These are phyloP conservation scores for Dendrobium huoshanense DNA, from an alignment of 106 monocot species.

Conservation along the genomic window DNA sequence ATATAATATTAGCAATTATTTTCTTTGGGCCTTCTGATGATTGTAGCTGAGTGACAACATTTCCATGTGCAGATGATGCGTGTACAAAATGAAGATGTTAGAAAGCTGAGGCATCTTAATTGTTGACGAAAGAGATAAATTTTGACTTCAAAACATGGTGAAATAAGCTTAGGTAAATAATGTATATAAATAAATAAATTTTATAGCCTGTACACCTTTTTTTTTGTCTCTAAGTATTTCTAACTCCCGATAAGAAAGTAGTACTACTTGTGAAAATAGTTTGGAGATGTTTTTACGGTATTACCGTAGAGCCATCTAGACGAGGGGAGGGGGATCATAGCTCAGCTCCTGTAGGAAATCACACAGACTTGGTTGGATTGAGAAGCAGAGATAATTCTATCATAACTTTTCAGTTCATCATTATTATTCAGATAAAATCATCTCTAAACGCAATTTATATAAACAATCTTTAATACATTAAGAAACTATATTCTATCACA, in stretches of 20 bases:
- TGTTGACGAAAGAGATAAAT: neutral
- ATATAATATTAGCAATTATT: neutral
- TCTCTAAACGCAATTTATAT: too few relatives aligned
- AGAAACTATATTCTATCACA: too few relatives aligned
- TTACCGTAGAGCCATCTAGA: neutral
- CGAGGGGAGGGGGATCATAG: too few relatives aligned
- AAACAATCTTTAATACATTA: too few relatives aligned
- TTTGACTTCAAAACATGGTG: neutral
- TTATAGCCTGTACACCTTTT: neutral
- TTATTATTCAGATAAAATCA: too few relatives aligned
- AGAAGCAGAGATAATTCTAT: too few relatives aligned
- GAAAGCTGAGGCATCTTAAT: neutral
- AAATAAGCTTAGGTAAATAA: neutral
- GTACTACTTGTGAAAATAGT: neutral
- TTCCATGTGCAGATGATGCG: neutral
- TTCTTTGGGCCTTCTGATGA: neutral
- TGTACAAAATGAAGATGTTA: neutral
- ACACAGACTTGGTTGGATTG: too few relatives aligned
- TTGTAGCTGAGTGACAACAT: neutral
- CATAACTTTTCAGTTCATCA: too few relatives aligned
- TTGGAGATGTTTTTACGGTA: neutral
- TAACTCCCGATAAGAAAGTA: neutral
- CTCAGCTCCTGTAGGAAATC: too few relatives aligned
- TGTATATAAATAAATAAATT: neutral
- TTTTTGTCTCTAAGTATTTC: neutral